phyloP scores from a whole-genome alignment of 305 asterid genomes.

The Solanum chacoense region DNA sequence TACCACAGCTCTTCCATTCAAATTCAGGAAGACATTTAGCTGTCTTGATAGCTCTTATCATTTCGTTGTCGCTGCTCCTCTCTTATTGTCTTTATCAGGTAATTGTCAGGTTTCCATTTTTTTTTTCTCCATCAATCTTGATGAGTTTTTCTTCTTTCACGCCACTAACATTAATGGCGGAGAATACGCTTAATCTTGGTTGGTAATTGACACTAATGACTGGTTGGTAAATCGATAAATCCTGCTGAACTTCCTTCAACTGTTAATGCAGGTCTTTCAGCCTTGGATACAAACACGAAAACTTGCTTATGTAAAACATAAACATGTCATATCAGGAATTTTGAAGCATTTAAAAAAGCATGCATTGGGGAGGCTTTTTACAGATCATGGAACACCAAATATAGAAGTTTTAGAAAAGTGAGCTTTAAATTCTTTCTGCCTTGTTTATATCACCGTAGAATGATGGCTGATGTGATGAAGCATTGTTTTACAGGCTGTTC shows the following conservation, averaged over 20 bases:
- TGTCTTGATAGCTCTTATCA: constrained; percentile 63
- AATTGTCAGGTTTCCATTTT: not conserved
- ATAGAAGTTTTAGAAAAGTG: constrained; percentile 47
- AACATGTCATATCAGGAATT: constrained; percentile 77
- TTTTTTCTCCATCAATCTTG: not conserved
- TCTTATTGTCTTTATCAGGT: constrained; percentile 94
- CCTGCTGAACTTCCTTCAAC: not conserved
- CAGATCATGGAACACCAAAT: constrained; percentile 52
- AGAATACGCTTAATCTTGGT: not conserved
- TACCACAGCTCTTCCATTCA: constrained; percentile 53
- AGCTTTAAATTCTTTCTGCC: constrained; percentile 3
- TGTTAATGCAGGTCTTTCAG: constrained; percentile 55
- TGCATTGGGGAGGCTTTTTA: constrained; percentile 58
- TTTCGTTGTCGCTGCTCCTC: constrained; percentile 50
- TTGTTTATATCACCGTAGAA: not conserved
- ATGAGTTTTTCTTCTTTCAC: not conserved
- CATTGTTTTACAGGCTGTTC: constrained; percentile 45
- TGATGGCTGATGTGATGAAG: constrained; percentile 3
- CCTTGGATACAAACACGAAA: constrained; percentile 86
- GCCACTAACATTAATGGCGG: not conserved
- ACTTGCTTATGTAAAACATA: constrained; percentile 60
- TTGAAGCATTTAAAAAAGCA: constrained; percentile 55
- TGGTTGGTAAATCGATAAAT: not conserved
- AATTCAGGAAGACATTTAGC: constrained; percentile 57
- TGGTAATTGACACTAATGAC: not conserved